Evolutionary conservation across 1,284 basidiomycete species (phyloP), one percentile per base, ranked within the genome.

Genomic region (Puccinia triticina): DNA sequence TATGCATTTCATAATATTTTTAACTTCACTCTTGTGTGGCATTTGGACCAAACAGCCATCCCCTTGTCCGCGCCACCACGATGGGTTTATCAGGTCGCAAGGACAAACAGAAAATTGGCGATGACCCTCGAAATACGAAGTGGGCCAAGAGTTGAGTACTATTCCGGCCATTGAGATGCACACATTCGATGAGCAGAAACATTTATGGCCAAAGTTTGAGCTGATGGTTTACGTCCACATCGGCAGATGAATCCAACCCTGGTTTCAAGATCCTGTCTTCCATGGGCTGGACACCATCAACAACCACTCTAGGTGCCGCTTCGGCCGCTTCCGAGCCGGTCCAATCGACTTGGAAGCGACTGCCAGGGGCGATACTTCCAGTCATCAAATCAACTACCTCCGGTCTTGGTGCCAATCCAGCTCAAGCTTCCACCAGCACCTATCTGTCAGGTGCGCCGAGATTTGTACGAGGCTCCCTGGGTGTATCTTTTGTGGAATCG

Each of bases 71-170:
- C 59, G n/a, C 59, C 7, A 32, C 23, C 32, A 69, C 4, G 40
- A 82, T 82, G 80, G 80, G 80, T 26, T 34, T 82, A 23, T 43
- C 80, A 37, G 43, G 46, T 14, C 55, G 80, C 37, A 82, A 53
- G 55, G 43, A 82, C 4, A 82, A 82, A 40, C 80, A 82, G 40
- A 74, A 32, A 12, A 82, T 82, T n/a, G 80, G 80, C 50, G 72
- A 82, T 40, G 80, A 82, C 48, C 80, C 80, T 32, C 18, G 80
- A 23, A 82, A 82, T 69, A 82, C 80, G 23, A 74, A 67, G 64
- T 82, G 80, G 80, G 71, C 72, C 2, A 71, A 72, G 37, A 75
- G 80, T 82, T 81, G 53, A 81, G 78, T 72, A 10, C 34, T 10
- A 1, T 40, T 7, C 1, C n/a, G n/a, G 1, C 40, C 21, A 43